Conservation (phyloP, 2,329 filamentous ascomycete species). For the Neurospora sp. region DNA sequence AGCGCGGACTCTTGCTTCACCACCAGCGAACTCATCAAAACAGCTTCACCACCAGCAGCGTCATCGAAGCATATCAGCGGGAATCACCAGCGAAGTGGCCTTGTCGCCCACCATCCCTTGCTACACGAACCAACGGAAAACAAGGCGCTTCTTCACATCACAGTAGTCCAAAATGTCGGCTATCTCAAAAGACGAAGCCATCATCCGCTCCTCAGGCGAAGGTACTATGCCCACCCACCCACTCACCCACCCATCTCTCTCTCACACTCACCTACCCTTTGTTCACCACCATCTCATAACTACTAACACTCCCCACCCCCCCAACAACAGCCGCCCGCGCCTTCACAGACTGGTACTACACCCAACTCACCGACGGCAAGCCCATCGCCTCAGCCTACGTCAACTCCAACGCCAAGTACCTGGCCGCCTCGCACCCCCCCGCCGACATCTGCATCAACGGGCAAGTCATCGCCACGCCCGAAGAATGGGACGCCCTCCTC, state of each 20-base stretch:
- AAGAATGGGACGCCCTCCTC: conserved; percentile 59
- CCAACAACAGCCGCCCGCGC: conserved; percentile 50
- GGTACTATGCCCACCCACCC: conserved; percentile 22
- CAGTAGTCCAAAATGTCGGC: neutral
- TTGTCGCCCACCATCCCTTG: neutral
- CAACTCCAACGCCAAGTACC: conserved; percentile 43
- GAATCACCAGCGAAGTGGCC: neutral
- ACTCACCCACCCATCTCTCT: conserved; percentile 1
- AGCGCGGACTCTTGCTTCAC: neutral
- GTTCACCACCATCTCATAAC: neutral
- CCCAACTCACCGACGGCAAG: conserved; percentile 53
- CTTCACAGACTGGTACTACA: conserved; percentile 69
- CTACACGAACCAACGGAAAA: neutral
- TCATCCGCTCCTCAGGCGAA: conserved; percentile 37
- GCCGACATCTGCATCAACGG: conserved; percentile 77
- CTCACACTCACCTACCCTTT: neutral
- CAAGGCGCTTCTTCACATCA: neutral
- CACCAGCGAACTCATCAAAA: neutral
- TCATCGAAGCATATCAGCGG: neutral
- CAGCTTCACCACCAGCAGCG: neutral
- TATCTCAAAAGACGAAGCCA: conserved; percentile 23
- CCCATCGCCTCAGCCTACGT: conserved; percentile 63
- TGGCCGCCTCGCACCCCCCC: conserved; percentile 33
- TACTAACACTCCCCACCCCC: neutral
- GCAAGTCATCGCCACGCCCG: conserved; percentile 50